Percentiles rank a stretch among this genome's conserved stretches.
Conservation (phyloP, 179 eudicot genomes). For the Pouteria campechiana region DNA sequence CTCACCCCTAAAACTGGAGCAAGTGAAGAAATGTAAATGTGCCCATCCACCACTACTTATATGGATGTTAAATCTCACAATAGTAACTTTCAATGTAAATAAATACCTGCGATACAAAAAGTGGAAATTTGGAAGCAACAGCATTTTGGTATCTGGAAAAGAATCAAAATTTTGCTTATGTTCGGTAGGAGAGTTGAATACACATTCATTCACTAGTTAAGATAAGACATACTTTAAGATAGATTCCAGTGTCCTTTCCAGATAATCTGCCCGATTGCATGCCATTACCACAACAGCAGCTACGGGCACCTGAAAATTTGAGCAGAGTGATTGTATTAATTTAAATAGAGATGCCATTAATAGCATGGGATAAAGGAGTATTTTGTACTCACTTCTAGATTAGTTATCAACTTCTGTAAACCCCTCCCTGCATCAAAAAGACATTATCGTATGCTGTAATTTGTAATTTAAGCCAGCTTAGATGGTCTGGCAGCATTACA, state of each 20-base stretch:
- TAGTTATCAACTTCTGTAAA: slow-evolving; percentile 9
- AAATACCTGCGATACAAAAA: slow-evolving; percentile 43
- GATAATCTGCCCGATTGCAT: slow-evolving; percentile 95
- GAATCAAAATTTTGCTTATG: slow-evolving; percentile 1
- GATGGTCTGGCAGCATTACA: no score
- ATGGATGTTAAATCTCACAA: no score
- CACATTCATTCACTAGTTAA: background rate
- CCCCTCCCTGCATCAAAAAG: slow-evolving; percentile 16
- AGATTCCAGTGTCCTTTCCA: slow-evolving; percentile 81
- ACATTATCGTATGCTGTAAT: no score
- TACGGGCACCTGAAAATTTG: slow-evolving; percentile 57
- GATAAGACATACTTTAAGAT: slow-evolving; percentile 49
- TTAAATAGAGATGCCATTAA: no score
- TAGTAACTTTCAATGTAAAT: no score
- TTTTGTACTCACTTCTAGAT: slow-evolving; percentile 19
- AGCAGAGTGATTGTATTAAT: slow-evolving; percentile 14
- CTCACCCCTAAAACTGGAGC: background rate
- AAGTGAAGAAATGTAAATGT: no score
- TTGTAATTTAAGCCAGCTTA: no score
- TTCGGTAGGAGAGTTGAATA: background rate
- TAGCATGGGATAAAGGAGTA: no score
- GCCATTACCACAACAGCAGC: slow-evolving; percentile 97
- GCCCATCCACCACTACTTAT: no score
- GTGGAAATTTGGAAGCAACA: slow-evolving; percentile 25
- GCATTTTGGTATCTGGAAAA: slow-evolving; percentile 48